Conservation (phyloP, 2,329 filamentous ascomycete species). For the Herpotrichia juniperi region DNA sequence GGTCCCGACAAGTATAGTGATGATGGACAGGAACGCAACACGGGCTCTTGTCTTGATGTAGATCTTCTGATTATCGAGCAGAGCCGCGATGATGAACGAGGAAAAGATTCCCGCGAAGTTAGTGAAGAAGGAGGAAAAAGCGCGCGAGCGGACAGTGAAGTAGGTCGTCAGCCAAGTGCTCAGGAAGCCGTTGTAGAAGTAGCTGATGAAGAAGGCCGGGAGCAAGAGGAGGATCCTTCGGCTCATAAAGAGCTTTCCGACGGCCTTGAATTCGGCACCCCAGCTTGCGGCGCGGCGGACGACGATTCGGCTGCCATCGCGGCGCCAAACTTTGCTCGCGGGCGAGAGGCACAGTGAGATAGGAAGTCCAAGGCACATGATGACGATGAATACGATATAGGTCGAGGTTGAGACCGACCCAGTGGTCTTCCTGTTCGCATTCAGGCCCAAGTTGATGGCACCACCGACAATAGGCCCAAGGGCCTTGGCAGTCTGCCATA, state of each 20-base stretch:
- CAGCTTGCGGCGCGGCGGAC: constrained; percentile 29
- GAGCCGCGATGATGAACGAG: constrained; percentile 39
- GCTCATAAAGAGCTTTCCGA: constrained; percentile 36
- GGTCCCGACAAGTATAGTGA: constrained; percentile 37
- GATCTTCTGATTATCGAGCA: constrained; percentile 41
- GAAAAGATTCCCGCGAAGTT: constrained; percentile 45
- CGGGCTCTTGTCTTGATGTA: constrained; percentile 41
- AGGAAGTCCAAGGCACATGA: constrained; percentile 54
- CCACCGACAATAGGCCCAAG: constrained; percentile 55
- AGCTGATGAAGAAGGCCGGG: constrained; percentile 46
- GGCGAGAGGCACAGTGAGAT: constrained; percentile 52
- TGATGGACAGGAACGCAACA: constrained; percentile 34
- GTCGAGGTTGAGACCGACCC: constrained; percentile 50
- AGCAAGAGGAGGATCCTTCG: constrained; percentile 39
- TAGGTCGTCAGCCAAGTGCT: constrained; percentile 43
- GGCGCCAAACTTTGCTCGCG: constrained; percentile 52
- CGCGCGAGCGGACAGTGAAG: constrained; percentile 43
- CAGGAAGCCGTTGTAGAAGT: constrained; percentile 46
- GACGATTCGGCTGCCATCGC: constrained; percentile 47
- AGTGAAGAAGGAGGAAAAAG: constrained; percentile 44
- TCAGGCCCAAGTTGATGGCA: constrained; percentile 57
- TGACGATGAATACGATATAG: constrained; percentile 55
- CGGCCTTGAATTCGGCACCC: constrained; percentile 36
- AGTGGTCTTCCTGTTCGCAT: constrained; percentile 44
- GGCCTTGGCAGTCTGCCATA: constrained; percentile 44